Conservation (phyloP, 73 alveolate species). For the Tetrahymena elliotti region DNA sequence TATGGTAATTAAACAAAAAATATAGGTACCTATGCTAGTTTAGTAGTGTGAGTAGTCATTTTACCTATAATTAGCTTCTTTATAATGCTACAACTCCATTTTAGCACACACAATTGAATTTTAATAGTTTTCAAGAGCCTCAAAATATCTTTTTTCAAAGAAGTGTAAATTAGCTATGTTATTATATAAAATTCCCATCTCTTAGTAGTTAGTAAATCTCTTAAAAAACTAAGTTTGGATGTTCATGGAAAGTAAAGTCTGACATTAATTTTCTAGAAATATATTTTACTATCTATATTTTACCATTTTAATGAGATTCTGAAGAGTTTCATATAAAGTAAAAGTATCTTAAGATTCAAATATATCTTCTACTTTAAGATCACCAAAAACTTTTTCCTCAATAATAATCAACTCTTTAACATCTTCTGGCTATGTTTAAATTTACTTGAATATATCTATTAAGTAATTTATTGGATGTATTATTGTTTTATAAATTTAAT, state of each 20-base stretch:
- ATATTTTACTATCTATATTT: not conserved
- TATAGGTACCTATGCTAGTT: not conserved
- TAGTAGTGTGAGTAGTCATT: not conserved
- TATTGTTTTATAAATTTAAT: not conserved
- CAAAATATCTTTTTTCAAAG: not conserved
- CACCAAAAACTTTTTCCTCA: not conserved
- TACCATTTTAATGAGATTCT: not conserved
- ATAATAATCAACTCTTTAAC: not conserved
- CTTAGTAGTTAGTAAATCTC: not conserved
- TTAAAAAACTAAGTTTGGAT: not conserved
- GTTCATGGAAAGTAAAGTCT: not conserved
- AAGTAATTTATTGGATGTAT: not conserved
- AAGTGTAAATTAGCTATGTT: not conserved
- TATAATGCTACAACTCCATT: not conserved
- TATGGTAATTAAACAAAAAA: not conserved
- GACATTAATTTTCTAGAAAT: not conserved
- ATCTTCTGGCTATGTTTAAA: not conserved
- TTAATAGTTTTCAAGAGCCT: not conserved
- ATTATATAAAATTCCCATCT: not conserved
- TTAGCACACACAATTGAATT: not conserved
- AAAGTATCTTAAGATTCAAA: not conserved
- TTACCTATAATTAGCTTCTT: not conserved
- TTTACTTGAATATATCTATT: not conserved
- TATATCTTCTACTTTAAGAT: not conserved
- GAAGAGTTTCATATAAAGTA: not conserved